Conservation (phyloP, 2,329 filamentous ascomycete genomes). For the Apiospora marii region DNA sequence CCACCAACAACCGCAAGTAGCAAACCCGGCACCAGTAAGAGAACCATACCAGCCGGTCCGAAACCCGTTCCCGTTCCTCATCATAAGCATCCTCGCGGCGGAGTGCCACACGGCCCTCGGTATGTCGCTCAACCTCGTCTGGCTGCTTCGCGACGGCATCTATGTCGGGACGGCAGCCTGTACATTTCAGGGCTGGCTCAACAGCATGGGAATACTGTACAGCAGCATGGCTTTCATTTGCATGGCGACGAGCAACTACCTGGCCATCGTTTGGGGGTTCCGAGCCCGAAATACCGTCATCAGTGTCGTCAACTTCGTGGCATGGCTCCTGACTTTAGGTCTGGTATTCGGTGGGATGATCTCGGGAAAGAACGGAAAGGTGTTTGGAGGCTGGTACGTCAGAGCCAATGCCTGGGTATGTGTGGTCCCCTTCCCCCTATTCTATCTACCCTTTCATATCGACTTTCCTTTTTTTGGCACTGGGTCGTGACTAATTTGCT, state of each 20-base stretch:
- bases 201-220: conserved; percentile 26
- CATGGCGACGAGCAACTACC: conserved; percentile 28
- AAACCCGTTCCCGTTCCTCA: conserved; percentile 31
- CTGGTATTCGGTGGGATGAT: conserved; percentile 22
- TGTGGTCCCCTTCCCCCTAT: neutral
- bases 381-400: conserved; percentile 27
- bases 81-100: conserved; percentile 30
- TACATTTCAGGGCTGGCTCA: conserved; percentile 31
- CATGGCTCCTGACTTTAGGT: conserved; percentile 16
- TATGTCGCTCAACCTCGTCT: conserved; percentile 28
- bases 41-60: neutral
- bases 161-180: conserved; percentile 26
- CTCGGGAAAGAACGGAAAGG: conserved; percentile 14
- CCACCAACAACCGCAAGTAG: neutral
- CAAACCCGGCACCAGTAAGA: neutral
- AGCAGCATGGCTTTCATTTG: conserved; percentile 26
- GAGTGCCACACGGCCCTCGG: conserved; percentile 29
- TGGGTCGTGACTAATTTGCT: neutral
- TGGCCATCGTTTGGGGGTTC: conserved; percentile 27
- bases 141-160: conserved; percentile 29
- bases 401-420: conserved; percentile 29
- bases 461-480: neutral
- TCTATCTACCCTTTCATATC: neutral
- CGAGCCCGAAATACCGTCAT: conserved; percentile 22
- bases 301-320: neutral